Evolutionary conservation across 2,329 filamentous ascomycete genomes (phyloP), one percentile per base, ranked within the genome.

Genomic region (Apiospora arundinis): DNA sequence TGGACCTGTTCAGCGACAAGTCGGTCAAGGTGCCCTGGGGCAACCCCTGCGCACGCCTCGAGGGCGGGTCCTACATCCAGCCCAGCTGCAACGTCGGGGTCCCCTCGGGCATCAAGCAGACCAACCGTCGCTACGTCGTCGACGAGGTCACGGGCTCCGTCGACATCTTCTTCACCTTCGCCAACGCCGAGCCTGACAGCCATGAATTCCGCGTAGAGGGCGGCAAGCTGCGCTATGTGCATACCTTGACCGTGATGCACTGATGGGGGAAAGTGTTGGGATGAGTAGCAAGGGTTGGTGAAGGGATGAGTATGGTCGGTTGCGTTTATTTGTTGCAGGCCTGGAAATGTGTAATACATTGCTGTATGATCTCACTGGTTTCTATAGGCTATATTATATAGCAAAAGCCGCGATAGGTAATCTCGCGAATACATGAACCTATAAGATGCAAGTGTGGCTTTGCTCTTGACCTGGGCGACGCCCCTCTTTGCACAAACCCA

Each of bases 1-100:
- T 80, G 42, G 79, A 83, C 68, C 74, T 82, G 65, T 83, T 82
- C 72, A 77, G 77, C 70, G 77, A 82, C 74, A 81, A 81, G 76
- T 77, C 72, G 40, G 81, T 82, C 28, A 74, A 73, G 44, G 82
- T 83, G 14, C 82, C 81, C 14, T 83, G 81, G 81, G 82, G 81
- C 18, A 71, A 69, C 14, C 81, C 82, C 1, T 83, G 81, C 69
- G 80, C 78, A 0, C 75, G 82, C 16, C 77, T 83, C 25, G 82
- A 83, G 73, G 82, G 82, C 8, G 81, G 81, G 2, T 42, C 73
- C 37, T 82, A 83, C 72, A 79, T 81, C 12, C 79, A 79, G 40
- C 44, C 7, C 77, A 80, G 75, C 1, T 83, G 81, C 70, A 76
- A 81, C 56, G 80, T 82, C 7, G 81, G 81, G 14, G 77, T 83